phyloP scores from a whole-genome alignment of 2,329 filamentous ascomycete species.

The Fusarium euwallaceae region DNA sequence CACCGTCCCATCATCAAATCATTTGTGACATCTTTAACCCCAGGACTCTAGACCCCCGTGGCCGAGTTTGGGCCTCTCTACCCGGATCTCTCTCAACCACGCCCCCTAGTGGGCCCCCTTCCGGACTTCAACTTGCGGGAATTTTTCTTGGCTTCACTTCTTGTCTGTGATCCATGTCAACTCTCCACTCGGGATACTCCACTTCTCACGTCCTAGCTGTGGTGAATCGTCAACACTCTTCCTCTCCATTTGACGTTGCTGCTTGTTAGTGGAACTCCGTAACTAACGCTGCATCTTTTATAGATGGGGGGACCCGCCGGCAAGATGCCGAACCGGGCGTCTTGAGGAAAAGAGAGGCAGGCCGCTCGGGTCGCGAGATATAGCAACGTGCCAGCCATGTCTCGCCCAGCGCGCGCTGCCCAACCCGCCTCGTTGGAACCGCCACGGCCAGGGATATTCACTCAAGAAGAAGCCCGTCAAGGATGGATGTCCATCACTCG shows the following conservation, averaged over 20 bases:
- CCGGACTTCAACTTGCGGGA: conserved; percentile 40
- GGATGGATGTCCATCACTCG: conserved; percentile 31
- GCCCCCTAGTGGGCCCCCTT: not conserved
- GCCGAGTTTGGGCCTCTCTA: conserved; percentile 5
- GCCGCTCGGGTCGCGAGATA: conserved; percentile 76
- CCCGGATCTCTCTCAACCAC: conserved; percentile 11
- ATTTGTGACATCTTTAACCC: conserved; percentile 18
- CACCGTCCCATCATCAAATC: conserved; percentile 21
- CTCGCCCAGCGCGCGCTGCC: conserved; percentile 66
- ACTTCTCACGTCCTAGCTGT: conserved; percentile 14
- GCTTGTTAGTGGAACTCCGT: conserved; percentile 13
- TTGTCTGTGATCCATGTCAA: conserved; percentile 28
- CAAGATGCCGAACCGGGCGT: conserved; percentile 69
- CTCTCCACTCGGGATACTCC: conserved; percentile 21
- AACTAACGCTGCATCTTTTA: conserved; percentile 2
- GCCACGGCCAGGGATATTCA: conserved; percentile 42
- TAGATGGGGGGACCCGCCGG: conserved; percentile 61
- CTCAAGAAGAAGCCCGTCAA: not conserved
- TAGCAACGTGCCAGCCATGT: conserved; percentile 71
- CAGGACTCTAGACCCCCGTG: conserved; percentile 15
- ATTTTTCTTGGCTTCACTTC: conserved; percentile 7
- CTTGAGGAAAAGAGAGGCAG: conserved; percentile 64
- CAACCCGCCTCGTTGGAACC: conserved; percentile 69
- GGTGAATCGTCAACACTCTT: conserved; percentile 9
- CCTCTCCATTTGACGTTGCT: conserved; percentile 17